Percentiles rank a stretch among this genome's conserved stretches.
Conservation (phyloP, 208 protist species). For the Polymyxa betae region DNA sequence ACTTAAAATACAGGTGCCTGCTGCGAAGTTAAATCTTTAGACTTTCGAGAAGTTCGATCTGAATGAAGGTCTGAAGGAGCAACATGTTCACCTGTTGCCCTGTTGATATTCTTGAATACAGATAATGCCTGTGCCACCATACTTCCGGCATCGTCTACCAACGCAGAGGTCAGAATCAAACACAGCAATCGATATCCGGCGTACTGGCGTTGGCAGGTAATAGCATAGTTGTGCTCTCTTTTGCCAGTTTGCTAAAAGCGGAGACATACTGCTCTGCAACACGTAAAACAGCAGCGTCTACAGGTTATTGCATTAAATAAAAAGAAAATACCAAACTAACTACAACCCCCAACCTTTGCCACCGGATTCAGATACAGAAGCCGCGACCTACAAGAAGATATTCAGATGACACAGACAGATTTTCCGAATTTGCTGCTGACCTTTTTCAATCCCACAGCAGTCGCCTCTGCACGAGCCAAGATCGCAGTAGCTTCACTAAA, state of each 20-base stretch:
- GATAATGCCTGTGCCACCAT: constrained; percentile 89
- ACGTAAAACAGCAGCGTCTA: constrained; percentile 80
- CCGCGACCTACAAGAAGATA: background rate
- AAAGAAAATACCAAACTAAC: background rate
- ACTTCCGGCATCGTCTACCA: constrained; percentile 75
- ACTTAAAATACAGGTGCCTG: too few relatives aligned
- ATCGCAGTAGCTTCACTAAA: constrained; percentile 18
- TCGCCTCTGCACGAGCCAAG: constrained; percentile 34
- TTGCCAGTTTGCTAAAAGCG: constrained; percentile 83
- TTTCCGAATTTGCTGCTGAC: background rate
- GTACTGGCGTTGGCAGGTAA: constrained; percentile 81
- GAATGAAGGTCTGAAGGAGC: too few relatives aligned
- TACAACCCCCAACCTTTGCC: background rate
- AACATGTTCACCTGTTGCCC: background rate
- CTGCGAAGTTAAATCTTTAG: too few relatives aligned
- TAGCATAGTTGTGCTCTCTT: constrained; percentile 86
- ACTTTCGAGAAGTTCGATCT: too few relatives aligned
- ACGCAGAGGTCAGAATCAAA: background rate
- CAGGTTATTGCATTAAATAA: background rate
- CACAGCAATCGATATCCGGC: background rate
- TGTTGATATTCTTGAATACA: constrained; percentile 62
- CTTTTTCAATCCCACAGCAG: constrained; percentile 16
- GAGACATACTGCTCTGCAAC: constrained; percentile 88
- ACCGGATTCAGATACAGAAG: background rate
- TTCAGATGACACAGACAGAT: constrained; percentile 55